phyloP scores from a whole-genome alignment of 1,139 yeast genomes.

The Pichia sorboxylosa region DNA sequence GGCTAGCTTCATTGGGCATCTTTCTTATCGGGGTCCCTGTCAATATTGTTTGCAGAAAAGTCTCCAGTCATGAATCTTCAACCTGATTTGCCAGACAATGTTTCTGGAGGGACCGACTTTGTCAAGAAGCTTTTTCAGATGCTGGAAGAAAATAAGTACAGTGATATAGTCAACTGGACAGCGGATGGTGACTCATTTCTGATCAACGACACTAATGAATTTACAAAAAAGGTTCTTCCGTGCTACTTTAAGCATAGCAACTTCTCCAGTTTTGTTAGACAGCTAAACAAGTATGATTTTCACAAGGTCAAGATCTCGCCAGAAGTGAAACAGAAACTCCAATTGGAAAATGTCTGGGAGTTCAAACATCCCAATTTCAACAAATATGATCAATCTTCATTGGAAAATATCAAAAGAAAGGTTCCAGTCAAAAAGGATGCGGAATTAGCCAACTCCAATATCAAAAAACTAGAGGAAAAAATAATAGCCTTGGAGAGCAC shows the following conservation, averaged over 20 bases:
- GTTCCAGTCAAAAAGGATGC: constrained; percentile 41
- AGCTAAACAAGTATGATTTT: constrained; percentile 90
- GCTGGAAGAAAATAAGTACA: constrained; percentile 70
- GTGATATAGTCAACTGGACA: constrained; percentile 75
- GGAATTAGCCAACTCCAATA: constrained; percentile 4
- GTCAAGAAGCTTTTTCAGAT: constrained; percentile 69
- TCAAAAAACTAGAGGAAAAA: constrained; percentile 18
- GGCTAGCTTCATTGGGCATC: too few species aligned
- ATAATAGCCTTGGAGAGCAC: constrained; percentile 17
- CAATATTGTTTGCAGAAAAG: too few species aligned
- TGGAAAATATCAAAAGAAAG: constrained; percentile 72
- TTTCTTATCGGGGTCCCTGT: too few species aligned
- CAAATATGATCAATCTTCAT: constrained; percentile 54
- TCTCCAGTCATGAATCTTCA: too few species aligned
- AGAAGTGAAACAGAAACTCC: constrained; percentile 25
- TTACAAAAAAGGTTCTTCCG: constrained; percentile 77
- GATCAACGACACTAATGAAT: constrained; percentile 79
- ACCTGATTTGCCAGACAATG: too few species aligned
- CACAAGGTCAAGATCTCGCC: constrained; percentile 60
- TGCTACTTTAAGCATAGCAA: constrained; percentile 88
- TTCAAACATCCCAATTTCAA: constrained; percentile 85
- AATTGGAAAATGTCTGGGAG: constrained; percentile 87
- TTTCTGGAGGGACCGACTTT: constrained; percentile 54
- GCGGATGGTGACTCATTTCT: constrained; percentile 74
- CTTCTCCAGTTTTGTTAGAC: constrained; percentile 90